These are phyloP conservation scores for Claviceps digitariae DNA, from an alignment of 2,329 filamentous ascomycete species.

Conservation along the genomic window DNA sequence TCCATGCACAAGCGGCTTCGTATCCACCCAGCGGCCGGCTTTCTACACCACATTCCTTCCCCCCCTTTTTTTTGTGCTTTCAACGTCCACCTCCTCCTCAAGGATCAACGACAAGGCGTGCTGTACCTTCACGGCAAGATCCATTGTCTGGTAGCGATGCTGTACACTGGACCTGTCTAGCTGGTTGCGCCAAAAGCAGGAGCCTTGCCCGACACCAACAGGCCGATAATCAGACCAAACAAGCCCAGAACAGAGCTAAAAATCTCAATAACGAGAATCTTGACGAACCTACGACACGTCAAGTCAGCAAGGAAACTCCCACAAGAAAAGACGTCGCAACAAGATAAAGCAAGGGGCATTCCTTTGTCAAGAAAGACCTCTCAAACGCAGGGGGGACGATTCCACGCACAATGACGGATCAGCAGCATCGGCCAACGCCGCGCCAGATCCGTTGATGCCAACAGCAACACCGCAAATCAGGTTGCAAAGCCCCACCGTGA, in stretches of 20 bases:
- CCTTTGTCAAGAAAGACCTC: too few species aligned
- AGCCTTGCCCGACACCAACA: slow-evolving; percentile 78
- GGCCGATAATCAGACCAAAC: slow-evolving; percentile 89
- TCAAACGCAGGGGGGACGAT: too few species aligned
- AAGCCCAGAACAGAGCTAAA: slow-evolving; percentile 96
- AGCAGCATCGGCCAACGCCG: slow-evolving; percentile 88
- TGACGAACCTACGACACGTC: slow-evolving; percentile 61
- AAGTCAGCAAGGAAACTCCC: too few species aligned
- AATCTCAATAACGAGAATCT: slow-evolving; percentile 97
- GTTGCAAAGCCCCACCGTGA: slow-evolving; percentile 94
- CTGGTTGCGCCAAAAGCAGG: slow-evolving; percentile 14
- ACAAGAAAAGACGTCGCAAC: too few species aligned
- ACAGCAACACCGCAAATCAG: slow-evolving; percentile 91
- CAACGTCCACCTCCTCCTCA: neutral
- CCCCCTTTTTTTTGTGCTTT: neutral
- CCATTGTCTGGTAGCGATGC: neutral
- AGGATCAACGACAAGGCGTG: neutral
- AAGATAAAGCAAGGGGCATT: too few species aligned
- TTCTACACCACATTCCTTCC: neutral
- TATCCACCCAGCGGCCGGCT: neutral
- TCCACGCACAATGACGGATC: slow-evolving; percentile 69
- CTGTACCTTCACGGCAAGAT: neutral
- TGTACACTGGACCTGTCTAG: neutral
- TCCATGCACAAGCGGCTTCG: slow-evolving; percentile 16
- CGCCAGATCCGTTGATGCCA: slow-evolving; percentile 95